phyloP scores from a whole-genome alignment of 768 basidiomycete species.

The Russula dissimulans region DNA sequence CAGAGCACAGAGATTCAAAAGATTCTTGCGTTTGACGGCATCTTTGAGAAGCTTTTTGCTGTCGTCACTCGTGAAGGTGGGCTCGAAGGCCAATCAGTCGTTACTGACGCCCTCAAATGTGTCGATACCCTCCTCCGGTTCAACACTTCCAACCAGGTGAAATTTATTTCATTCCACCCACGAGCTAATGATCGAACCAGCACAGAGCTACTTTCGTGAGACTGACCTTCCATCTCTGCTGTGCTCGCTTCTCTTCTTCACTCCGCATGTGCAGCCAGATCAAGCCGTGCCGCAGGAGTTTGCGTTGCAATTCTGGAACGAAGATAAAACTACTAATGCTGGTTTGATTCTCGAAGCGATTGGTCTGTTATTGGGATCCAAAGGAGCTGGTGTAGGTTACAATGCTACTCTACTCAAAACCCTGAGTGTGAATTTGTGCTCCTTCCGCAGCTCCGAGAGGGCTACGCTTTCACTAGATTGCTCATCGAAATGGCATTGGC shows the following conservation, averaged over 20 bases:
- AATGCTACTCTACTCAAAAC: background rate
- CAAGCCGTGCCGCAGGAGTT: constrained; percentile 76
- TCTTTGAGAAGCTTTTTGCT: constrained; percentile 90
- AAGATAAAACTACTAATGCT: constrained; percentile 78
- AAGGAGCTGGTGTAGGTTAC: constrained; percentile 50
- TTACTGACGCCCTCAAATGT: constrained; percentile 78
- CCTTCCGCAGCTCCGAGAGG: constrained; percentile 44
- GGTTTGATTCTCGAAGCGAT: constrained; percentile 74
- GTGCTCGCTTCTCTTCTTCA: constrained; percentile 62
- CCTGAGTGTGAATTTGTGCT: constrained; percentile 1
- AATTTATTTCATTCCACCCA: constrained; percentile 13
- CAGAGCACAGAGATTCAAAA: constrained; percentile 95
- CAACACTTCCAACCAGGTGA: constrained; percentile 90
- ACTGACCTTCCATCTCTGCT: constrained; percentile 62
- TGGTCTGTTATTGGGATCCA: constrained; percentile 73
- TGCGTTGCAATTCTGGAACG: constrained; percentile 93
- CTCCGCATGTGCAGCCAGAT: constrained; percentile 47
- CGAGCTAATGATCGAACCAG: constrained; percentile 17
- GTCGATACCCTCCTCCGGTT: constrained; percentile 82
- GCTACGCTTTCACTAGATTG: constrained; percentile 55
- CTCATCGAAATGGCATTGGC: constrained; percentile 83
- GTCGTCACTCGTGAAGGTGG: constrained; percentile 85
- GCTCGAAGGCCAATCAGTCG: constrained; percentile 80
- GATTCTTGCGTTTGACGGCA: constrained; percentile 91
- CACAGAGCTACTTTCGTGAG: constrained; percentile 92